A percentile compares a stretch with the other conserved stretches of the same genome.
phyloP scores from a whole-genome alignment of 2,329 filamentous ascomycete genomes.

The Nannizziopsis barbatae region DNA sequence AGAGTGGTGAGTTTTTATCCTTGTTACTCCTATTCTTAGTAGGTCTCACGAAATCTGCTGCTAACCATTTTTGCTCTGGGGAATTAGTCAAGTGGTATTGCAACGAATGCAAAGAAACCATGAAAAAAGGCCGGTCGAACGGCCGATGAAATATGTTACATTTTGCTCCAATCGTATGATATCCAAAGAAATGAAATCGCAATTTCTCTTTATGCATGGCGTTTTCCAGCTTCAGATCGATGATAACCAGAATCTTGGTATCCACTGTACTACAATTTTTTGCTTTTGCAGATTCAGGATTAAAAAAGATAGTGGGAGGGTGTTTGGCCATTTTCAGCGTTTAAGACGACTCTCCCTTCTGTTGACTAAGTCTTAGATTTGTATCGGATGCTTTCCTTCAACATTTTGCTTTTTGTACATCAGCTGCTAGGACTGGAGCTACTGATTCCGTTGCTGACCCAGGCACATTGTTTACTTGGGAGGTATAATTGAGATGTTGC shows the following conservation, averaged over 20 bases:
- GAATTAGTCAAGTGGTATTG: constrained; percentile 69
- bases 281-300: neutral
- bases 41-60: constrained; percentile 7
- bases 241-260: neutral
- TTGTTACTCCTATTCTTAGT: neutral
- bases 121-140: constrained; percentile 32
- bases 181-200: neutral
- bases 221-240: neutral
- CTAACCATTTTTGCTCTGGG: neutral
- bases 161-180: neutral
- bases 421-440: neutral
- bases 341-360: too few species aligned
- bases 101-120: constrained; percentile 61
- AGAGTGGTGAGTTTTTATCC: constrained; percentile 50
- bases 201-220: too few species aligned
- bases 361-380: too few species aligned
- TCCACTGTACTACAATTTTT: neutral
- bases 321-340: too few species aligned
- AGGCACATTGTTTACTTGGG: too few species aligned
- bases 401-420: neutral
- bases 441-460: too few species aligned
- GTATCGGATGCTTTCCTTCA: too few species aligned
- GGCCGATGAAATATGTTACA: constrained; percentile 5
- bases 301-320: too few species aligned
- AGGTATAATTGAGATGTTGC: too few species aligned